Evolutionary conservation across 129 eudicot genomes (phyloP), one percentile per base, ranked within the genome.

Genomic region (Apium graveolens): DNA sequence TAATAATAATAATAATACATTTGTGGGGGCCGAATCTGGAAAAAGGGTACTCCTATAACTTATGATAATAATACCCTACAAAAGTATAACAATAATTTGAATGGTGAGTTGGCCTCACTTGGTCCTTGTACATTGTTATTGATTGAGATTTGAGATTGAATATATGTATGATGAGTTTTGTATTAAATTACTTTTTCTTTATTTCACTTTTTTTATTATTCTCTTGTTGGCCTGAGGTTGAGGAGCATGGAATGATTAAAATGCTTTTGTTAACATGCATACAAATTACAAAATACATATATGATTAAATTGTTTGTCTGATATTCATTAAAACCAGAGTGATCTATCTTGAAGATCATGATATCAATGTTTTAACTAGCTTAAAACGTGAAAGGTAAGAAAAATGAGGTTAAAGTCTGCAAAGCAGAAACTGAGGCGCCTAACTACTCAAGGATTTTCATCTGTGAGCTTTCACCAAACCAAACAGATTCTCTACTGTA

Each of bases 201-300:
- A 42, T 42, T 4, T 11, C 26, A 3, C n/a, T 37, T 70, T 70
- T 70, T 37, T 20, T 20, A 17, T 39, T 38, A 17, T 39, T 38
- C 16, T 72, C 32, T 21, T 1, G 32, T 72, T 72, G 76, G 76
- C 76, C 45, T n/a, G 76, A 72, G 35, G 51, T 41, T 72, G 53
- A 42, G 76, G 76, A 42, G 76, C 76, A 72, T 35, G 4, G 45
- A 72, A 72, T 72, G 53, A 72, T 72, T 41, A 42, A 42, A 60
- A 41, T 72, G 18, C 17, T 70, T 8, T 12, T 37, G 21, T 8
- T 1, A 41, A 41, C 53, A 72, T 41, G 12, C 45, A n/a, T 60
- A 60, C 68, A 60, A 26, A 60, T 60, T 60, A 60, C 32, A 57
- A 57, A 57, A 8, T 51, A 49, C 24, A 49, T 20, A 7, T 9